Base-by-base conservation (phyloP, 2,329 filamentous ascomycete species). In the Phialocephala subalpina region DNA sequence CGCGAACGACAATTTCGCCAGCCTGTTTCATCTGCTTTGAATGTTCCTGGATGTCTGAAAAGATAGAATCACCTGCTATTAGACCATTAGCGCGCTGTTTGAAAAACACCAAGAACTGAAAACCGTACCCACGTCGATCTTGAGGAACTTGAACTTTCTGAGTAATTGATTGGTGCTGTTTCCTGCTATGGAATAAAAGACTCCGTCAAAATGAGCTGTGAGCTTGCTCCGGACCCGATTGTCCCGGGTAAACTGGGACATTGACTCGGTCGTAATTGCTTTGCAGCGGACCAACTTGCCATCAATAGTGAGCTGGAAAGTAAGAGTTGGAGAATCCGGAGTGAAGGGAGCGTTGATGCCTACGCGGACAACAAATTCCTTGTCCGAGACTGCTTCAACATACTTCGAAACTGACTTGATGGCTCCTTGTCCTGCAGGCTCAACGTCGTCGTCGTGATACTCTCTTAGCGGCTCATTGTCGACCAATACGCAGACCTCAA, bases 401-500 rank as follows among this genome's bases (percentile, higher is more conserved):
- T 45, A 53, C 6, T 60, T 42, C 7, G 62, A 60, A 1, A 45
- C 29, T 4, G 45, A 49, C n/a, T 25, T 55, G 7, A 2, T 11
- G 3, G 58, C 38, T n/a, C 60, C n/a, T 4, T 40, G 1, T 22
- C 52, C 36, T n/a, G 12, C 3, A 49, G 47, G 38, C 2, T 63
- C 8, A 4, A 52, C 33, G 14, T 55, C 20, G 7, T 62, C 62
- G 16, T 47, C 22, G 16, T 58, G 58, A 18, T 73, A 73, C 36
- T 76, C 75, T 12, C 33, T 56, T 2, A 73, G 67, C 0, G 55
- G 42, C 8, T 63, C 12, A 4, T 66, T 70, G 42, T 70, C 62
- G 25, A 73, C 69, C 16, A 62, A 64, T 27, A 76, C 53, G 1
- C 67, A 71, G 20, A 75, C 66, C n/a, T 71, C 67, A 18, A 67